Base-by-base conservation (phyloP, 768 basidiomycete genomes). In the Tricholomella constricta region DNA sequence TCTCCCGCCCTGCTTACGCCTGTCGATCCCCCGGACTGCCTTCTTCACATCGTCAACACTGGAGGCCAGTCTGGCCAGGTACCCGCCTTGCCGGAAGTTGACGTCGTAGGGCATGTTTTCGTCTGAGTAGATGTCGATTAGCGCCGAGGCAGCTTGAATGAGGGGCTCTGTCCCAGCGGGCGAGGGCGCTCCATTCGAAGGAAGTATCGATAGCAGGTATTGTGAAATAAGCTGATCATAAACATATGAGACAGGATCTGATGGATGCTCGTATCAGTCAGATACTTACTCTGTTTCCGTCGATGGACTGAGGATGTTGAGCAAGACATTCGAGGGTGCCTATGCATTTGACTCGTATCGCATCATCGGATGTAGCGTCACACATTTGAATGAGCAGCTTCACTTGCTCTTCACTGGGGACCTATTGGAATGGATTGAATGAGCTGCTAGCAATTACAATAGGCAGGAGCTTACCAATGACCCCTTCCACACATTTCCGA, bases 91-190 rank as follows among this genome's bases (percentile, higher is more conserved):
- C 37, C 83, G 79, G 74, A 94, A 94, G 66, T 91, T 91, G 52
- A 83, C 64, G 65, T 98, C 94, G 64, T 90, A 94, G 0, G 86
- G 79, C 48, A 83, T 68, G 7, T 70, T 78, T 69, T 98, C 94
- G 70, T 98, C 94, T 3, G 94, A 91, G 67, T 89, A 98, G 46
- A 96, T 91, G 65, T 97, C 94, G 52, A 97, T 90, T 40, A 97
- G 74, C 22, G 89, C 89, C 12, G 94, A 92, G 8, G 81, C 75
- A 1, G 84, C 83, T 62, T 94, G 91, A 22, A 97, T 78, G 47
- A 89, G 74, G 0, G 88, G 79, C 65, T 94, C 91, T 0, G 82
- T 80, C 48, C 77, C 79, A 48, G 73, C 70, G 19, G 74, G 64
- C 5, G 81, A 74, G 1, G 75, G 65, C 0, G 65, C 61, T 4